A percentile compares a stretch with the other conserved stretches of the same genome.
Conservation (phyloP, 192 early-diverging fungal species). For the Phlyctochytrium bullatum region DNA sequence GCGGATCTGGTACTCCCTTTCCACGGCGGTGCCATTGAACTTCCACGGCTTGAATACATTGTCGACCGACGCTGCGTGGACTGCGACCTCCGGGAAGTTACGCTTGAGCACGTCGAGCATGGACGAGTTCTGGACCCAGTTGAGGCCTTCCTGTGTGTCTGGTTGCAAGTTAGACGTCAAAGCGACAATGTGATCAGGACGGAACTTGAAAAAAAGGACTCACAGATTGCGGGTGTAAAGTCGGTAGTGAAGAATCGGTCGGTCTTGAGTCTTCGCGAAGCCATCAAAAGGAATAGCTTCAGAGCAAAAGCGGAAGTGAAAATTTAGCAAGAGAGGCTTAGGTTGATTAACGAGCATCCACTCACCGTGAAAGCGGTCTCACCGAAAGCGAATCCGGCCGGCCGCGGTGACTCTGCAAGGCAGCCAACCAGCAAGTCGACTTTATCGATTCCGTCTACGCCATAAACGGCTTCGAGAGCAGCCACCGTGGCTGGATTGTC, state of each 20-base stretch:
- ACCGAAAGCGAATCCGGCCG: conserved; percentile 31
- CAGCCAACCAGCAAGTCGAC: conserved; percentile 33
- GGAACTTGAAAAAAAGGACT: too few species aligned
- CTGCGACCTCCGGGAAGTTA: conserved; percentile 27
- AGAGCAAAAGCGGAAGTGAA: not conserved
- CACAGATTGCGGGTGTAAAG: conserved; percentile 23
- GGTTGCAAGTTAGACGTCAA: too few species aligned
- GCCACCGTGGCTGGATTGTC: conserved; percentile 10
- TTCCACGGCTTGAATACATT: conserved; percentile 37
- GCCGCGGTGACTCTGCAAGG: conserved; percentile 27
- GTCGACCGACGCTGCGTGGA: conserved; percentile 12
- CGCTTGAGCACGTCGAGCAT: conserved; percentile 19
- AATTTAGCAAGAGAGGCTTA: not conserved
- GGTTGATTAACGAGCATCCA: not conserved
- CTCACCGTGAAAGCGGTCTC: conserved; percentile 16
- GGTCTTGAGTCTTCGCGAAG: conserved; percentile 20
- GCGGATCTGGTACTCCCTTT: conserved; percentile 3
- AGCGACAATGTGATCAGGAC: too few species aligned
- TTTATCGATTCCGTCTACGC: conserved; percentile 19
- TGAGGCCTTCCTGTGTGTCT: conserved; percentile 26
- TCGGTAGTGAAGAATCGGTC: conserved; percentile 39
- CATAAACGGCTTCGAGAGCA: conserved; percentile 21
- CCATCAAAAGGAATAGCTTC: conserved; percentile 29
- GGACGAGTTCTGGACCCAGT: conserved; percentile 22
- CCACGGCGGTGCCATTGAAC: not conserved